A percentile compares a stretch with the other conserved stretches of the same genome.
These are phyloP conservation scores for Colletotrichum lindemuthianum DNA, from an alignment of 2,329 filamentous ascomycete genomes.

Conservation along the genomic window DNA sequence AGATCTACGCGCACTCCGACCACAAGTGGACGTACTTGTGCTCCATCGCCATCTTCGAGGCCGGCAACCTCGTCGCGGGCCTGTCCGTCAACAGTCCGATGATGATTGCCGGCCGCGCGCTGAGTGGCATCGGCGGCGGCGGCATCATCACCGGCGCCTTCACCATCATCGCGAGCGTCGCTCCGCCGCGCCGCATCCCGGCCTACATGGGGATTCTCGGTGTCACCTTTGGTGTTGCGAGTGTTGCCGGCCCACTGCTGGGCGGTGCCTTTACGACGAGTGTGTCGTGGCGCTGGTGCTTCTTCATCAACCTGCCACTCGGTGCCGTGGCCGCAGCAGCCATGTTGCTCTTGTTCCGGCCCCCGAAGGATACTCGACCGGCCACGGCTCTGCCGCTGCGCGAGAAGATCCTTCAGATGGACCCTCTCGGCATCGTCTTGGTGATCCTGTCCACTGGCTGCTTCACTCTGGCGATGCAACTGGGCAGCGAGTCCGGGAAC, in stretches of 20 bases:
- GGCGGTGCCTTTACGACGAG: conserved; percentile 47
- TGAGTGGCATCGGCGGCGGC: conserved; percentile 61
- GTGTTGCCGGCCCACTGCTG: conserved; percentile 45
- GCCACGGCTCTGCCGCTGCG: too few species aligned
- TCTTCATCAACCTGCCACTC: conserved; percentile 59
- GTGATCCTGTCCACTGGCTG: too few species aligned
- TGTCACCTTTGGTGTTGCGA: conserved; percentile 57
- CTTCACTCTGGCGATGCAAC: too few species aligned
- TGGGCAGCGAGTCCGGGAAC: too few species aligned
- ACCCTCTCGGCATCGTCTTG: too few species aligned
- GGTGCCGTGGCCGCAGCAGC: conserved; percentile 48
- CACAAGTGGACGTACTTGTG: conserved; percentile 58
- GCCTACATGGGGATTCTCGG: conserved; percentile 49
- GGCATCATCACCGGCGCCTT: conserved; percentile 61
- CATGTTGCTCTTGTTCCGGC: conserved; percentile 42
- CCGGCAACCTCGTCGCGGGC: conserved; percentile 54
- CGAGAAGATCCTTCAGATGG: too few species aligned
- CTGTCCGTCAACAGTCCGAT: conserved; percentile 55
- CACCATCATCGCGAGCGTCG: conserved; percentile 59
- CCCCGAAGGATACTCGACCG: too few species aligned
- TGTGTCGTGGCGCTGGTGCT: conserved; percentile 52
- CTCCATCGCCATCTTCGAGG: conserved; percentile 53
- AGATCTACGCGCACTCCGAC: conserved; percentile 54
- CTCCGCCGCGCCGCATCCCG: conserved; percentile 44
- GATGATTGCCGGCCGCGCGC: conserved; percentile 63